Evolutionary conservation across 495 filamentous ascomycete genomes (phyloP), one percentile per base, ranked within the genome.

Genomic region (Xylaria sp.): DNA sequence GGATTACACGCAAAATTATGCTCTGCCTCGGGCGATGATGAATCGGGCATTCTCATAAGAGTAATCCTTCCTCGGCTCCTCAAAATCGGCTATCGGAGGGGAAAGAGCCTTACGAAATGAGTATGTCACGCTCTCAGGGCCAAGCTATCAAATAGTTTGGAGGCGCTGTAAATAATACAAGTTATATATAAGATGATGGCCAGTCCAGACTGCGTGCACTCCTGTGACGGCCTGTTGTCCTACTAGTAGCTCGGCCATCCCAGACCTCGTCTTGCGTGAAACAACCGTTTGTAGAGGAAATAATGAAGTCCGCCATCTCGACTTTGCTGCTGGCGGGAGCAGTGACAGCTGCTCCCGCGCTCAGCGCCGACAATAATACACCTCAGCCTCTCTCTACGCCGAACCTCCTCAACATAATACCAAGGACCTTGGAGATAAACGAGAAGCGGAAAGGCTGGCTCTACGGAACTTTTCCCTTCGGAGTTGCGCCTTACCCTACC

Each of bases 361-460:
- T 31, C 64, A 24, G 9, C 35, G 37, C 17, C 48, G 19, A 52
- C 17, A 67, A 17, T 14, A 43, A 41, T 5, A n/a, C 52, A 15
- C 48, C 50, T 41, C 21, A 40, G 35, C 33, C 64, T 26, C 29
- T 26, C 48, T 12, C 64, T 9, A 31, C 35, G 19, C 50, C 64
- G 5, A 67, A 57, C 35, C 35, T 57, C 15, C 0, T 29, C 46
- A 67, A 67, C 35, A n/a, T 44, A 37, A 29, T 67, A 41, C 33
- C 64, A 14, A 41, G 64, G 29, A 43, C 64, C n/a, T 11, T 15
- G 5, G 64, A 67, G 37, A 67, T 67, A 40, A 53, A 43, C 4
- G 64, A 67, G 35, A 67, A 67, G 48, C 64, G 64, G 35, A 29
- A 57, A 57, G 64, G 64, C 48, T 67, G 64, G 64, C 64, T 67